Percentiles rank a stretch among this genome's conserved stretches.
Evolutionary conservation across 192 early-diverging fungal genomes (phyloP).

Genomic region (Mortierella antarctica): DNA sequence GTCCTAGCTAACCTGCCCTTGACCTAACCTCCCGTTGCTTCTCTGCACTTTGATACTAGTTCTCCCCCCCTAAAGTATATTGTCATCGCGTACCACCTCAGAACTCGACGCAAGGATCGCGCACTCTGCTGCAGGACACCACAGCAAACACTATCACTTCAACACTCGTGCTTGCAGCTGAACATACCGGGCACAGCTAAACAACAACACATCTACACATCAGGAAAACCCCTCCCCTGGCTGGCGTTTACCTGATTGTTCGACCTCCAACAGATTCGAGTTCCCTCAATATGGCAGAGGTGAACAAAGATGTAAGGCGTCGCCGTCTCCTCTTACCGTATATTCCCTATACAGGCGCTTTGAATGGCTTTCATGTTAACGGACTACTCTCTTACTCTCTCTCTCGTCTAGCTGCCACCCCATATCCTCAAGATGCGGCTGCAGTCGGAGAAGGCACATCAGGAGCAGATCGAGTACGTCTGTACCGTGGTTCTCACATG

Average conservation of each 20-base stretch:
- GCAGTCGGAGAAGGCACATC: conserved; percentile 46
- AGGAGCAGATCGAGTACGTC: conserved; percentile 49
- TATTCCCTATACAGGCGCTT: too few species aligned
- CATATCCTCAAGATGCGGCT: conserved; percentile 51
- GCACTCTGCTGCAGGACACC: not conserved
- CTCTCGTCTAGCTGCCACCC: conserved; percentile 29
- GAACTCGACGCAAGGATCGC: too few species aligned
- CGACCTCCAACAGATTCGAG: conserved; percentile 3
- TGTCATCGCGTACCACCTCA: too few species aligned
- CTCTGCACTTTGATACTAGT: too few species aligned
- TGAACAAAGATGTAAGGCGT: conserved; percentile 41
- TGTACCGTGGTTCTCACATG: not conserved
- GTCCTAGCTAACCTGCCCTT: too few species aligned
- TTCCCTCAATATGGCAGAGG: conserved; percentile 55
- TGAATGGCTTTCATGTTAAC: too few species aligned
- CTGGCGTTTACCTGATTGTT: conserved; percentile 45
- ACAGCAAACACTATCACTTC: too few species aligned
- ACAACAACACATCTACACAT: conserved; percentile 11
- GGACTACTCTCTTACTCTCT: not conserved
- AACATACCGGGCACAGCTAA: not conserved
- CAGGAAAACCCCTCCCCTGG: conserved; percentile 24
- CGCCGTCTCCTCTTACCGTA: not conserved
- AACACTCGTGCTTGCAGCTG: too few species aligned
- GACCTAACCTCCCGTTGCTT: too few species aligned
- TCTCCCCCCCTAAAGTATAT: too few species aligned